Conservation (phyloP, 805 yeast species). For the Pichia scutulata region DNA sequence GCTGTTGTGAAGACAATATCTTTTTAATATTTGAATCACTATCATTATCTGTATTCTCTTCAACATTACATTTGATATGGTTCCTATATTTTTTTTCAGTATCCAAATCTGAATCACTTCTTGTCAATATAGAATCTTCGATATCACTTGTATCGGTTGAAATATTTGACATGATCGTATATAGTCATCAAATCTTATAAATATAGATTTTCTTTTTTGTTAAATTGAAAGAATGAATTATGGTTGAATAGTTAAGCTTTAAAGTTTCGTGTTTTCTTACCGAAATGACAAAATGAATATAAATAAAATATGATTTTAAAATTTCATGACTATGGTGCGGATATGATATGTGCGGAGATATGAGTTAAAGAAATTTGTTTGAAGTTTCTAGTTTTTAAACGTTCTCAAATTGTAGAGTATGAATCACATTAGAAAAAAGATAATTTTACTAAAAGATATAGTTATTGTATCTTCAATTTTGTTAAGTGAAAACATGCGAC, state of each 20-base stretch:
- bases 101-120: background rate
- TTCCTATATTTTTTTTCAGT: background rate
- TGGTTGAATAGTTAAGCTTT: too few species aligned
- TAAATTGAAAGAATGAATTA: too few species aligned
- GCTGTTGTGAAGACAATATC: background rate
- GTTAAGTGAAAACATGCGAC: too few species aligned
- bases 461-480: too few species aligned
- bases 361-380: background rate
- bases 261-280: background rate
- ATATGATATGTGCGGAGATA: background rate
- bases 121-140: background rate
- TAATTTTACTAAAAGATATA: too few species aligned
- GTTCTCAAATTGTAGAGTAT: too few species aligned
- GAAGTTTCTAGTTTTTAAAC: too few species aligned
- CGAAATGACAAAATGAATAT: too few species aligned
- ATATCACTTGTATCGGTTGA: background rate
- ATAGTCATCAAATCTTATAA: background rate
- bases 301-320: background rate
- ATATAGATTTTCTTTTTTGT: too few species aligned
- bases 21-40: background rate
- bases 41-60: background rate
- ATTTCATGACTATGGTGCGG: background rate
- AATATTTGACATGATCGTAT: background rate
- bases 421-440: too few species aligned
- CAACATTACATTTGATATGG: background rate